Evolutionary conservation across 768 basidiomycete genomes (phyloP).

Genomic region (Suillus decipiens): DNA sequence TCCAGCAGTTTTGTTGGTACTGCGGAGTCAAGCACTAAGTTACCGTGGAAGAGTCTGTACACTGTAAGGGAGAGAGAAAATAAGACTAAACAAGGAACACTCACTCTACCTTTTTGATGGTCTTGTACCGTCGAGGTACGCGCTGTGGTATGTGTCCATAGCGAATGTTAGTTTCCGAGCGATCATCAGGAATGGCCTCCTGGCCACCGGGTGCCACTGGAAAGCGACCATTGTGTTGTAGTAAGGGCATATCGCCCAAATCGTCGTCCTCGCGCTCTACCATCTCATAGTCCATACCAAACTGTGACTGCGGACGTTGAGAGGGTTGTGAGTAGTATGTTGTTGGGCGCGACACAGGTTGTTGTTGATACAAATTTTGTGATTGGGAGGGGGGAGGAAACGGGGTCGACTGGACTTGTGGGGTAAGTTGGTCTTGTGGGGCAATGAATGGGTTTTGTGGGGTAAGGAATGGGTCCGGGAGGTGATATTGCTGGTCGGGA

Average conservation of each 20-base stretch:
- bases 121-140: slow-evolving; percentile 88
- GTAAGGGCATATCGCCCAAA: slow-evolving; percentile 66
- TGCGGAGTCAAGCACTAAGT: slow-evolving; percentile 87
- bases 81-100: slow-evolving; percentile 27
- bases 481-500: slow-evolving; percentile 34
- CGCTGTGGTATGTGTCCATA: slow-evolving; percentile 92
- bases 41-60: slow-evolving; percentile 81
- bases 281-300: slow-evolving; percentile 34
- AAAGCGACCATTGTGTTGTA: slow-evolving; percentile 43
- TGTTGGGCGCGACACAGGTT: slow-evolving; percentile 23
- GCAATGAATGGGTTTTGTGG: slow-evolving; percentile 34
- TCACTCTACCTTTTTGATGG: slow-evolving; percentile 88
- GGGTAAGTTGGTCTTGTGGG: slow-evolving; percentile 24
- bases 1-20: slow-evolving; percentile 91
- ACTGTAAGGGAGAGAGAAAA: not conserved
- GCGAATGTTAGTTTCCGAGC: slow-evolving; percentile 61
- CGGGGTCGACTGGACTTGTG: slow-evolving; percentile 26
- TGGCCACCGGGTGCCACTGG: slow-evolving; percentile 42
- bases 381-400: slow-evolving; percentile 18
- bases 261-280: slow-evolving; percentile 50
- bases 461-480: slow-evolving; percentile 42
- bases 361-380: slow-evolving; percentile 30
- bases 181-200: slow-evolving; percentile 33
- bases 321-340: slow-evolving; percentile 22
- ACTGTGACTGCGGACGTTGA: slow-evolving; percentile 29